Base-by-base conservation (phyloP, 1,284 basidiomycete genomes). In the Trichosporon asahii region DNA sequence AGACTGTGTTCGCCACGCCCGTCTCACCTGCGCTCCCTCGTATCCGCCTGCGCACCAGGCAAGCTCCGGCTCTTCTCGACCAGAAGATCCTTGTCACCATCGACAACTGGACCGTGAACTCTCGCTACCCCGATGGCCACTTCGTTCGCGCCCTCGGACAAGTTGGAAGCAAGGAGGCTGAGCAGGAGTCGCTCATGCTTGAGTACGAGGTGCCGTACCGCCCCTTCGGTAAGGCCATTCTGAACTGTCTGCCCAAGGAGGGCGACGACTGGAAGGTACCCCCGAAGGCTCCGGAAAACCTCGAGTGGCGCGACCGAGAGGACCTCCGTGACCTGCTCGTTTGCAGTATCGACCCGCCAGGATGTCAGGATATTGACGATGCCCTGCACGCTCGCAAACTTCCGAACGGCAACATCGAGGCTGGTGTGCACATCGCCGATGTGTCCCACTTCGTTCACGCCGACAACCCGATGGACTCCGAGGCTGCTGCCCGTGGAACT, bases 291-390 rank as follows among this genome's bases (percentile, higher is more conserved):
- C 81, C 82, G 0, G 81, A 82, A 4, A 79, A 83, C 63, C 84
- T 86, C 0, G 86, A 88, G 33, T 99, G 97, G 97, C 86, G 89
- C 73, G 91, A 92, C 75, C 86, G 97, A 72, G 90, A 93, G 80
- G 97, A 99, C 85, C 79, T 99, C 79, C 87, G 97, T 69, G 89
- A 91, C 67, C 84, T 98, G 77, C 86, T 91, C 63, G 89, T 99
- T 64, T 99, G 97, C 84, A 96, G 94, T 78, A 99, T 99, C 77
- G 97, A 99, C 84, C 96, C 96, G 1, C 95, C 94, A 14, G 95
- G 90, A 46, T 99, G 97, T 83, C 94, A 98, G 80, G 97, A 99
- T 84, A 99, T 99, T 57, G 97, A 99, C 80, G 97, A 99, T 82
- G 97, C 97, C 0, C 85, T 99, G n/a, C 97, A 99, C 83, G 97